Conservation (phyloP, 805 yeast species). For the Wickerhamomyces hampshirensis region DNA sequence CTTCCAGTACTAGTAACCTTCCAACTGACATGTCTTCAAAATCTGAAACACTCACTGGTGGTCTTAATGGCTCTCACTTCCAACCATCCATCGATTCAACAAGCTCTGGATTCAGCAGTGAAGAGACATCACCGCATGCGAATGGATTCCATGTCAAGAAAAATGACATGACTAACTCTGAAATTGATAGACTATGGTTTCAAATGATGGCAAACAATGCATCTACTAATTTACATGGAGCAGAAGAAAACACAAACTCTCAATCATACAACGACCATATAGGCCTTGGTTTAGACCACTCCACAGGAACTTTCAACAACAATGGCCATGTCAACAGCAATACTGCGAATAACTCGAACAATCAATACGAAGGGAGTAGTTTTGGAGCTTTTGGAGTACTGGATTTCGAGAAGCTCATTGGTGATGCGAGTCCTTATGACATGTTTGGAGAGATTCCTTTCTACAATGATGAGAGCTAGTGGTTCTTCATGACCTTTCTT, state of each 20-base stretch:
- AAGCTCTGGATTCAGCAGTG: constrained; percentile 5
- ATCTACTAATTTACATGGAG: neutral
- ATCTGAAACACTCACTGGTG: too few relatives aligned
- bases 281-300: neutral
- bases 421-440: constrained; percentile 17
- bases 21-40: too few relatives aligned
- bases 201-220: constrained; percentile 20
- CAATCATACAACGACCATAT: neutral
- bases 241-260: neutral
- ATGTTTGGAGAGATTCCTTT: constrained; percentile 18
- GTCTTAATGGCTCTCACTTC: too few relatives aligned
- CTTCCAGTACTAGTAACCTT: too few relatives aligned
- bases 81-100: neutral
- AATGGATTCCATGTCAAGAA: constrained; percentile 18
- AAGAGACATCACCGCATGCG: constrained; percentile 11
- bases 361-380: neutral
- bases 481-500: neutral
- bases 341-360: neutral
- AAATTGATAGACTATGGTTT: constrained; percentile 23
- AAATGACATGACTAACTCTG: constrained; percentile 14
- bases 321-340: neutral
- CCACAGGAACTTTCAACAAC: neutral
- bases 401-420: constrained; percentile 17
- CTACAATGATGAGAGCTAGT: constrained; percentile 13
- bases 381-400: constrained; percentile 12